Base-by-base conservation (phyloP, 2,329 filamentous ascomycete species). In the Colletotrichum gloeosporioides region DNA sequence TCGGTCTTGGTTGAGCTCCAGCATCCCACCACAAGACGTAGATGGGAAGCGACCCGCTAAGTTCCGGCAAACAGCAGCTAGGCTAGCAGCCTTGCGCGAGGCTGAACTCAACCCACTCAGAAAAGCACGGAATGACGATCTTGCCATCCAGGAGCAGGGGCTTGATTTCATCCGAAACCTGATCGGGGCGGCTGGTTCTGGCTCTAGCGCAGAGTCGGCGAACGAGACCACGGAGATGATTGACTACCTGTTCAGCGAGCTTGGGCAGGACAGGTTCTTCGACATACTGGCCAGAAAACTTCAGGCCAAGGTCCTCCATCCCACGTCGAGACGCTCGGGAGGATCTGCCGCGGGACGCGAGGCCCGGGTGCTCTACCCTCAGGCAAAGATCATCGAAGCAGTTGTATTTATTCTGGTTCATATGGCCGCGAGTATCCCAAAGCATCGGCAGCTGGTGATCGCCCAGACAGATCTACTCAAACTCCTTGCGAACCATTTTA, bases 81-180 rank as follows among this genome's bases (percentile, higher is more conserved):
- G 86, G 76, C 84, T 93, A 49, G 83, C 86, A 22, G 83, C 84
- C 8, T 84, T 93, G 15, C 90, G 92, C 74, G 93, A 95, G 68
- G 88, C 90, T 16, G 95, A 97, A 81, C 86, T 93, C 62, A 93
- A 94, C 77, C 91, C 93, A 27, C 88, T 89, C 29, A 90, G 92
- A 34, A 93, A 93, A 81, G 92, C 93, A 22, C 91, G 93, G 69
- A 93, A 93, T 78, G 94, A 98, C 78, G 95, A 98, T 78, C 89
- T 96, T 49, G 93, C 93, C 3, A 94, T 98, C 32, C 96, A 99
- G 85, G 95, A 98, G 82, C 96, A 99, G 84, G 95, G 94, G 0
- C 90, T 99, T 22, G 94, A 98, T 80, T 94, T 99, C 79, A 92
- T 99, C 77, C 92, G 96, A 71, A 99, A 99, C 84, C 88, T 99